Percentiles rank a stretch among this genome's conserved stretches.
Conservation (phyloP, 345 rosid genomes). For the Eucalyptus erythrocorys region DNA sequence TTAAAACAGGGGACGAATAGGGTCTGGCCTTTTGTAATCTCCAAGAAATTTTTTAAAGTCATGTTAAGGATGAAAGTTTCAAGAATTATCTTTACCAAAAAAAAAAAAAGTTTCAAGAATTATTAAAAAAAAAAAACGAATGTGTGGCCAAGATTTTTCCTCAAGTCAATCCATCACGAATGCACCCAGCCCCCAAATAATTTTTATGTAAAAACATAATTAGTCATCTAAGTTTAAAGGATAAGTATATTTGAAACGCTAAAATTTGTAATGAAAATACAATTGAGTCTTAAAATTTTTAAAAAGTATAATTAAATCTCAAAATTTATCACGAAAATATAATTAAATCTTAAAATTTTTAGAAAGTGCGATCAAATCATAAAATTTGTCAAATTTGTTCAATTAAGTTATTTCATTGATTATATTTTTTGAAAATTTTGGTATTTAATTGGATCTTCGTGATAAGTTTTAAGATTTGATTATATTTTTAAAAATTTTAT, state of each 20-base stretch:
- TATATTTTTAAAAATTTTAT: too few relatives aligned
- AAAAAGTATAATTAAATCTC: too few relatives aligned
- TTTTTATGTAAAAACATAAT: not conserved
- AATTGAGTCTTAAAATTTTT: fast-evolving
- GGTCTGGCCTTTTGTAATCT: not conserved
- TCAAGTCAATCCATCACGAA: not conserved
- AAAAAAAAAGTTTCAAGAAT: not conserved
- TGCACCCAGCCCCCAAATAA: not conserved
- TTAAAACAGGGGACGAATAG: not conserved
- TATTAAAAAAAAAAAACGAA: not conserved
- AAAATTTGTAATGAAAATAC: too few relatives aligned
- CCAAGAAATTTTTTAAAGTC: not conserved
- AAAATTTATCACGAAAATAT: fast-evolving
- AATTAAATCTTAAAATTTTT: too few relatives aligned
- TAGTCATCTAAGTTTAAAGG: not conserved
- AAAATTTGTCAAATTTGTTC: not conserved
- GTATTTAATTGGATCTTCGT: too few relatives aligned
- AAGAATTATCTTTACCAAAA: too few relatives aligned
- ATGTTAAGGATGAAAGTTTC: not conserved
- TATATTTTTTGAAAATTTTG: too few relatives aligned
- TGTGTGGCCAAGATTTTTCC: not conserved
- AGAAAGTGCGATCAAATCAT: too few relatives aligned
- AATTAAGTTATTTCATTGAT: not conserved
- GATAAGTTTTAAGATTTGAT: not conserved
- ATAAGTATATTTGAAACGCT: too few relatives aligned